These are phyloP conservation scores for Tylopilus plumbeoviolaceoides DNA, from an alignment of 768 basidiomycete genomes.

Conservation along the genomic window DNA sequence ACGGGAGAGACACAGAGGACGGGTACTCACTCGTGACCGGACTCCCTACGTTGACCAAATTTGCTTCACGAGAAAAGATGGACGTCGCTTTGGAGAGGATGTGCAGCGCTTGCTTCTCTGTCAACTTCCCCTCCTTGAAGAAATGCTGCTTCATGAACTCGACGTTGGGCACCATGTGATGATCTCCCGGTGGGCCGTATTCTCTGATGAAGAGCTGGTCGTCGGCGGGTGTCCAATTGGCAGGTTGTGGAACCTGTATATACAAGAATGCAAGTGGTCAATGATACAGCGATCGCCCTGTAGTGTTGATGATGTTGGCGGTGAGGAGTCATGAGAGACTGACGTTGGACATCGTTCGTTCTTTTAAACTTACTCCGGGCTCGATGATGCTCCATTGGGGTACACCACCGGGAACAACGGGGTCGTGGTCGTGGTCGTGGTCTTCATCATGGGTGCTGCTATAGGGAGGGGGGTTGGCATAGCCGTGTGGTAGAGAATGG, in stretches of 20 bases:
- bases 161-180: constrained; percentile 61
- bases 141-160: constrained; percentile 86
- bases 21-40: constrained; percentile 77
- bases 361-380: constrained; percentile 21
- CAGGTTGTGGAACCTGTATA: constrained; percentile 67
- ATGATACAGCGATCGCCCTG: constrained; percentile 24
- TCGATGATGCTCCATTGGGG: constrained; percentile 19
- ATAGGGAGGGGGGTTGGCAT: constrained; percentile 13
- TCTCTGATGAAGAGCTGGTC: constrained; percentile 63
- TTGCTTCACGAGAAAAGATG: constrained; percentile 71
- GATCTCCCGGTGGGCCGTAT: constrained; percentile 35
- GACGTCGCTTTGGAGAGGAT: constrained; percentile 69
- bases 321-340: constrained; percentile 23
- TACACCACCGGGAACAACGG: constrained; percentile 23
- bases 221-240: constrained; percentile 59
- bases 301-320: constrained; percentile 9
- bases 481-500: constrained; percentile 9
- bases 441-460: constrained; percentile 22
- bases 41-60: constrained; percentile 80
- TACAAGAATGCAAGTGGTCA: constrained; percentile 14
- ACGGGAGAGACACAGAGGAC: background rate
- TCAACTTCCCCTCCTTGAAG: constrained; percentile 78
- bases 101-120: constrained; percentile 79
- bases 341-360: constrained; percentile 31
- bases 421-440: constrained; percentile 24